Evolutionary conservation across 179 eudicot genomes (phyloP).

Genomic region (Beta lomatogona): DNA sequence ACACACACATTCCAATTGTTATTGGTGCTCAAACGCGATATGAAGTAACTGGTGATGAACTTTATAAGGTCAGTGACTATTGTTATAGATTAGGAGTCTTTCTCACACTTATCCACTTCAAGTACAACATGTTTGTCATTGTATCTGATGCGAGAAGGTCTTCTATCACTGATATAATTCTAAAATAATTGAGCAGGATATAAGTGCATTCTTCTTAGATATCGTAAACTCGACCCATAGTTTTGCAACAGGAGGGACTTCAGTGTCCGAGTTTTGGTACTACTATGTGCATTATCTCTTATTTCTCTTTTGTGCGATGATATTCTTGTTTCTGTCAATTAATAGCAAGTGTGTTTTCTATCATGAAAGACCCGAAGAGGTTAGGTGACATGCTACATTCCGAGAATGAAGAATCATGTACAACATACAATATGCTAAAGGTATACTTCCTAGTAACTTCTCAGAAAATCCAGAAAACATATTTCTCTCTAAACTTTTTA

Average conservation of each 20-base stretch:
- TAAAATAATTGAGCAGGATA: slow-evolving; percentile 46
- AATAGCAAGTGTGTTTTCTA: not conserved
- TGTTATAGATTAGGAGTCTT: too few species aligned
- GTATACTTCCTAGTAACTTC: slow-evolving; percentile 26
- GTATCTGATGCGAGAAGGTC: too few species aligned
- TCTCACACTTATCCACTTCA: too few species aligned
- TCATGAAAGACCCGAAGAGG: slow-evolving; percentile 71
- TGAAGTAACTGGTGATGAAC: slow-evolving; percentile 77
- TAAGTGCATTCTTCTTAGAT: slow-evolving; percentile 73
- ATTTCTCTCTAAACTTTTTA: not conserved
- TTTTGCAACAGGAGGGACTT: slow-evolving; percentile 93
- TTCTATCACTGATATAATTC: not conserved
- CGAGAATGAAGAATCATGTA: slow-evolving; percentile 86
- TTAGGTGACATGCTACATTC: slow-evolving; percentile 49
- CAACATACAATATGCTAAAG: slow-evolving; percentile 91
- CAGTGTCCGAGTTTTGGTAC: slow-evolving; percentile 70
- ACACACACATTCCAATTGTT: slow-evolving; percentile 85
- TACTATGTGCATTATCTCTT: not conserved
- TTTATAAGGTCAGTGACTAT: slow-evolving; percentile 54
- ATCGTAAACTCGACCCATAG: slow-evolving; percentile 69
- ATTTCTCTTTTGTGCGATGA: not conserved
- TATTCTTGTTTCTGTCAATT: not conserved
- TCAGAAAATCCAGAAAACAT: not conserved
- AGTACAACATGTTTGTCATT: not conserved
- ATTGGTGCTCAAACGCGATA: slow-evolving; percentile 88